Evolutionary conservation across 2,329 filamentous ascomycete species (phyloP).

Genomic region (Clonostachys rhizophaga): DNA sequence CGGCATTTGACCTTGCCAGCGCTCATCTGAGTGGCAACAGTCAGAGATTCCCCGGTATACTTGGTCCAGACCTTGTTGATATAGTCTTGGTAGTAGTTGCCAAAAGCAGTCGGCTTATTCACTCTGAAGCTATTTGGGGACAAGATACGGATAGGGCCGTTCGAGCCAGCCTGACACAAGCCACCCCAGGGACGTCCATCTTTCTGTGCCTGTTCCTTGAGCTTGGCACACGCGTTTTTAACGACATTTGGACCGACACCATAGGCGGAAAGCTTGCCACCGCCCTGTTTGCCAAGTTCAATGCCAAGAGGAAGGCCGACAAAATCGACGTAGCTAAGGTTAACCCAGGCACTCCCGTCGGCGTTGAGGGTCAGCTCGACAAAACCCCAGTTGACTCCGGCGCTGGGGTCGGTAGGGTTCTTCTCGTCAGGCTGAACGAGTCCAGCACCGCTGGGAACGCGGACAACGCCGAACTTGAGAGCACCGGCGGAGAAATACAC

Average conservation of each 20-base stretch:
- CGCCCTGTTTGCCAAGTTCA: slow-evolving; percentile 28
- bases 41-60: slow-evolving; percentile 29
- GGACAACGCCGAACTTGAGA: slow-evolving; percentile 35
- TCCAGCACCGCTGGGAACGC: slow-evolving; percentile 15
- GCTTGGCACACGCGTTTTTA: slow-evolving; percentile 29
- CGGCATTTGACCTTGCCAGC: slow-evolving; percentile 32
- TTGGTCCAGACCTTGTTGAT: slow-evolving; percentile 38
- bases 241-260: slow-evolving; percentile 31
- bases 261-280: slow-evolving; percentile 26
- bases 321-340: slow-evolving; percentile 47
- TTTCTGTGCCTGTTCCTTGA: slow-evolving; percentile 24
- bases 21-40: slow-evolving; percentile 36
- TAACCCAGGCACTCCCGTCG: slow-evolving; percentile 32
- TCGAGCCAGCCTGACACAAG: slow-evolving; percentile 31
- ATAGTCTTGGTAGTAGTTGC: slow-evolving; percentile 36
- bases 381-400: slow-evolving; percentile 41
- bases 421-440: slow-evolving; percentile 43
- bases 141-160: slow-evolving; percentile 35
- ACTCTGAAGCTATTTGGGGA: slow-evolving; percentile 34
- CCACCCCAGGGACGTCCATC: slow-evolving; percentile 38
- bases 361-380: slow-evolving; percentile 40
- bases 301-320: slow-evolving; percentile 45
- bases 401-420: slow-evolving; percentile 35
- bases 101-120: slow-evolving; percentile 25
- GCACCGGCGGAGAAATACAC: slow-evolving; percentile 38